Evolutionary conservation across 345 rosid species (phyloP).

Genomic region (Hypericum perforatum): DNA sequence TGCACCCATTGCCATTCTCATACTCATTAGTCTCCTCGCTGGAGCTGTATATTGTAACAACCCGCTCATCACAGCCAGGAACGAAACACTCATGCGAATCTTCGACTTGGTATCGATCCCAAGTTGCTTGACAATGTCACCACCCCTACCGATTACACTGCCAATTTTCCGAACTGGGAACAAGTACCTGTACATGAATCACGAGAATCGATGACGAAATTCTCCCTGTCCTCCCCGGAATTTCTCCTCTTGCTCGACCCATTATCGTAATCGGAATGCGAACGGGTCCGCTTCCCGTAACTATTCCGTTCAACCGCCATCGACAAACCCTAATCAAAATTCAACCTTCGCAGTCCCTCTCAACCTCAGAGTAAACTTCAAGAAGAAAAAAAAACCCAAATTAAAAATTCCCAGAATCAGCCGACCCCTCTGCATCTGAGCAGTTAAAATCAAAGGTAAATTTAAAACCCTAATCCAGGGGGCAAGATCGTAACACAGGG

Average conservation of each 20-base stretch:
- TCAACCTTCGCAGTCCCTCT: too few relatives aligned
- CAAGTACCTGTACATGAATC: conserved; percentile 79
- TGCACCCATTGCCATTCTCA: conserved; percentile 43
- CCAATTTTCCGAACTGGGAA: conserved; percentile 86
- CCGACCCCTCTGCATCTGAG: too few relatives aligned
- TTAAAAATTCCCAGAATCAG: too few relatives aligned
- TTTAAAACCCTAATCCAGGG: too few relatives aligned
- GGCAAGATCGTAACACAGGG: too few relatives aligned
- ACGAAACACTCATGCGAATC: conserved; percentile 72
- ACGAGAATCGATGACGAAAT: conserved; percentile 39
- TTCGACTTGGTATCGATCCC: conserved; percentile 76
- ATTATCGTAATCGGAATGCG: conserved; percentile 58
- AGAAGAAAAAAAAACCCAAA: too few relatives aligned
- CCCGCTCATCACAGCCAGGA: conserved; percentile 82
- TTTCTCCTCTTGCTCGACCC: conserved; percentile 61
- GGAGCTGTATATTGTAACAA: conserved; percentile 79
- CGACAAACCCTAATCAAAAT: conserved; percentile 2
- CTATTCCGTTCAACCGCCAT: conserved; percentile 85
- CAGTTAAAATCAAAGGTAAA: too few relatives aligned
- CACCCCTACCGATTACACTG: conserved; percentile 90
- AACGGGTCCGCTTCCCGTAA: conserved; percentile 66
- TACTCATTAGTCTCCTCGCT: conserved; percentile 70
- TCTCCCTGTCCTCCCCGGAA: conserved; percentile 65
- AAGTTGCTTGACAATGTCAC: conserved; percentile 87
- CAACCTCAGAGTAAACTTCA: too few relatives aligned